Base-by-base conservation (phyloP, 345 rosid species). In the Salix purpurea region DNA sequence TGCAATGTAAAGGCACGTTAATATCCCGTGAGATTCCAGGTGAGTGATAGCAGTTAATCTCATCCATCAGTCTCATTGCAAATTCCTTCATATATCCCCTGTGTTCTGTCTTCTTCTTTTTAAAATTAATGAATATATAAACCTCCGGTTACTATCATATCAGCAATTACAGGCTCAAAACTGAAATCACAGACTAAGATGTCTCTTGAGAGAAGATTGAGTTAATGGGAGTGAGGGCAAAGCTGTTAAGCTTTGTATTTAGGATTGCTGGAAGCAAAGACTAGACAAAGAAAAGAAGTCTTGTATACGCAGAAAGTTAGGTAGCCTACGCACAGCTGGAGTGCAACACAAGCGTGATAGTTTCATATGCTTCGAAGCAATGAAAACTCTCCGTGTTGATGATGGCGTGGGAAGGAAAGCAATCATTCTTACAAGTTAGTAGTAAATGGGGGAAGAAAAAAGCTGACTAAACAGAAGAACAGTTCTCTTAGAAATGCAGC, bases 1-100 rank as follows among this genome's bases (percentile, higher is more conserved):
- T 24, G 26, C 26, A 24, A 24, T 24, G 26, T 24, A 24, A 24
- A 24, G 26, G 26, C 26, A 24, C 26, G 26, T 24, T 24, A 24
- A 24, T 24, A 24, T 24, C 26, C 26, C 26, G 26, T 86, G 34
- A 76, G 66, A 5, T 91, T 89, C 73, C 80, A 83, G 91, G 91
- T 86, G 60, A 28, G 11, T 42, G 42, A 39, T 39, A 39, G 42
- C 42, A 39, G 10, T 39, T 39, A 39, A 8, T 39, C 42, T 39
- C 10, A 7, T 39, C 34, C 42, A 39, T 39, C 42, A 39, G 42
- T 39, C 42, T 39, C 42, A 39, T 39, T 37, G 23, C 14, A 28
- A 30, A 48, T 56, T n/a, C n/a, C 61, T n/a, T 21, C 5, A 56
- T 56, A 56, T 56, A 56, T 11, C 26, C 61, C n/a, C 12, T 56